Evolutionary conservation across 768 basidiomycete species (phyloP), one percentile per base, ranked within the genome.

Genomic region (Suillus cothurnatus): DNA sequence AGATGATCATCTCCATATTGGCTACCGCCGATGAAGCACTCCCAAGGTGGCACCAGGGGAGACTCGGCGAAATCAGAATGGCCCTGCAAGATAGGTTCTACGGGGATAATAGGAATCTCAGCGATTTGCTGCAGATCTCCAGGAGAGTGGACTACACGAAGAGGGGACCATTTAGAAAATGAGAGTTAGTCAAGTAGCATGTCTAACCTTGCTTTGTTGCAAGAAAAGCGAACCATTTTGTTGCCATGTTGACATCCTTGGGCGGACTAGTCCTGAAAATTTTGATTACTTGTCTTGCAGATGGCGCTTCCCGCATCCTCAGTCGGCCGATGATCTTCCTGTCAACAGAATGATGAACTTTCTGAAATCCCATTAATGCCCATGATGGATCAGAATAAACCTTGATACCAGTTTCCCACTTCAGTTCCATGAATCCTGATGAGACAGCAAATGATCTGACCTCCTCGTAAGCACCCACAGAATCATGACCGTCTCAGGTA

Each of bases 351-450:
- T 82, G 82, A 52, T 88, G 81, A 3, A 92, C 80, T 5, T 88
- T 81, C 26, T 85, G 71, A 74, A 94, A 95, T 2, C 93, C 92
- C 43, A 96, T 79, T 0, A 82, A 74, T 0, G 86, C 81, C 82
- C 90, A 93, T 26, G 86, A 84, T 1, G 82, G 73, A 63, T 86
- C 83, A 2, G 85, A 82, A 71, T 87, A 93, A 0, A 93, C 90
- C 88, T 94, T 65, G 49, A 26, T 41, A 26, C 6, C 11, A 12
- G 39, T 41, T 32, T 32, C 6, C 26, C 19, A 1, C 26, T 12
- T 58, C 57, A 63, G 12, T 3, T 60, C 26, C 19, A 39, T 14
- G 36, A 32, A 39, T 41, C 9, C 41, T 17, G 45, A 52, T 14
- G 34, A 36, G 47, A 61, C n/a, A n/a, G 36, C 15, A 63, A 60